phyloP scores from a whole-genome alignment of 345 rosid genomes.

The Ricinus communis region DNA sequence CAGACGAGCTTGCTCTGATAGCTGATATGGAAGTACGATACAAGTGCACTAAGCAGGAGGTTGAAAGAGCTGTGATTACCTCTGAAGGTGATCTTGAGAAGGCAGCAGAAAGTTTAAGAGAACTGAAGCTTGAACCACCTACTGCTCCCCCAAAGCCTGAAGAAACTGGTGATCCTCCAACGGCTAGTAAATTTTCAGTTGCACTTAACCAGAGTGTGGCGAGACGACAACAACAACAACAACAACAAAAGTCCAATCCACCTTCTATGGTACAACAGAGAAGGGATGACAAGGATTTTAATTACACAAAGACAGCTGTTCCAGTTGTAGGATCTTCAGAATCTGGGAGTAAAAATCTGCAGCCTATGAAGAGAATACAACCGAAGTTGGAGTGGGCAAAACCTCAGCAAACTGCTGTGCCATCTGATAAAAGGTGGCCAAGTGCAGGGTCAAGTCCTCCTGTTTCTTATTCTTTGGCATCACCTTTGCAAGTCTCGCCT shows the following conservation, averaged over 20 bases:
- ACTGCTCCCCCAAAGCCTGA: constrained; percentile 51
- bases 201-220: constrained; percentile 41
- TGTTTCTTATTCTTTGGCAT: constrained; percentile 50
- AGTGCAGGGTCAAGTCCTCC: constrained; percentile 45
- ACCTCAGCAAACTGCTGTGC: constrained; percentile 48
- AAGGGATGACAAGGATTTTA: constrained; percentile 65
- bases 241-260: constrained; percentile 35
- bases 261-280: constrained; percentile 41
- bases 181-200: constrained; percentile 29
- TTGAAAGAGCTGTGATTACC: constrained; percentile 72
- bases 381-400: constrained; percentile 65
- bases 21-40: constrained; percentile 55
- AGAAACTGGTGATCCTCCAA: constrained; percentile 57
- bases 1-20: constrained; percentile 80
- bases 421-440: constrained; percentile 64
- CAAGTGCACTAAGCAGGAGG: constrained; percentile 75
- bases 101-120: constrained; percentile 53
- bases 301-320: constrained; percentile 50
- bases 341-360: constrained; percentile 41
- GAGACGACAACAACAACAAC: constrained; percentile 20
- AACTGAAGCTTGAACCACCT: constrained; percentile 48
- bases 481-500: constrained; percentile 54
- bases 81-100: constrained; percentile 76
- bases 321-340: constrained; percentile 36
- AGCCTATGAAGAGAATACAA: constrained; percentile 54